A percentile compares a stretch with the other conserved stretches of the same genome.
Conservation (phyloP, 2,329 filamentous ascomycete species). For the Ceratocystis cacaofunesta region DNA sequence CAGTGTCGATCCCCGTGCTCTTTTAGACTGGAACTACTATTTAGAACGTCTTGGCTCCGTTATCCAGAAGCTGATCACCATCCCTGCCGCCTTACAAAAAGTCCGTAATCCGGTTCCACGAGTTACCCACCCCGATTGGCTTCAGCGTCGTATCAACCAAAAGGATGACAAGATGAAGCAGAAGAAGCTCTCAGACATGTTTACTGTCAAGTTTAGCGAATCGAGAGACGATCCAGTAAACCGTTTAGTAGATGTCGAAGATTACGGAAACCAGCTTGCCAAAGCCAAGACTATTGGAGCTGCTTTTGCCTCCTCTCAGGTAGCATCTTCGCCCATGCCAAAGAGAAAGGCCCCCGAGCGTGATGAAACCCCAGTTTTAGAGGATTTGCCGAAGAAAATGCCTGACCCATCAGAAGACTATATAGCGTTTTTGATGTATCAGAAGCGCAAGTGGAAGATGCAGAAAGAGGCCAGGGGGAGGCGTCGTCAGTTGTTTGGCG, state of each 20-base stretch:
- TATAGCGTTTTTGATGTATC: slow-evolving; percentile 72
- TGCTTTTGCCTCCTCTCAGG: slow-evolving; percentile 41
- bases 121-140: slow-evolving; percentile 90
- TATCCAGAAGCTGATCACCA: slow-evolving; percentile 97
- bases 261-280: slow-evolving; percentile 52
- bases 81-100: slow-evolving; percentile 90
- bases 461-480: slow-evolving; percentile 80
- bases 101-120: slow-evolving; percentile 86
- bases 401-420: slow-evolving; percentile 79
- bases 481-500: slow-evolving; percentile 82
- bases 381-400: slow-evolving; percentile 58
- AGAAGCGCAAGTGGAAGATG: slow-evolving; percentile 98
- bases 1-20: slow-evolving; percentile 75
- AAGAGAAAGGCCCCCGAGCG: slow-evolving; percentile 60
- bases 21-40: slow-evolving; percentile 97
- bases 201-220: slow-evolving; percentile 49
- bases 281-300: slow-evolving; percentile 47
- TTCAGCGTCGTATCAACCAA: slow-evolving; percentile 80
- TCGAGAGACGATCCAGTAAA: slow-evolving; percentile 55
- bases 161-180: slow-evolving; percentile 98
- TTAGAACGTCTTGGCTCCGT: slow-evolving; percentile 89
- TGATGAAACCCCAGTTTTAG: slow-evolving; percentile 35
- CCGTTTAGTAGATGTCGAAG: slow-evolving; percentile 58
- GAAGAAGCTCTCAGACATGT: slow-evolving; percentile 93
- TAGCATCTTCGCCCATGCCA: slow-evolving; percentile 31